phyloP scores from a whole-genome alignment of 371 early-diverging fungal species.

The Mortierella sp. region DNA sequence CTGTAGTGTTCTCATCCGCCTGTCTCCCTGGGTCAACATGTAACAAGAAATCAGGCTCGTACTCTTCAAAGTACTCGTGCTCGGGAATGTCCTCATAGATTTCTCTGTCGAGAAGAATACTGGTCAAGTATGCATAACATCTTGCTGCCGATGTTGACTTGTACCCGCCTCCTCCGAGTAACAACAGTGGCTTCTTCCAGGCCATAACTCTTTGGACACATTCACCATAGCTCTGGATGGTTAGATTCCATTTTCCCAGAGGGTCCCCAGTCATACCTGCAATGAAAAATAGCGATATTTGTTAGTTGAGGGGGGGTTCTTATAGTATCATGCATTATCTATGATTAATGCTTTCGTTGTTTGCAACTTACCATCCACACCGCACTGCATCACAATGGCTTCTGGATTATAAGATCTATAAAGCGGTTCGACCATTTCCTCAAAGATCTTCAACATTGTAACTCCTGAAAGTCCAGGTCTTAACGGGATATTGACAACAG shows the following conservation, averaged over 20 bases:
- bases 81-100: conserved; percentile 71
- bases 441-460: conserved; percentile 75
- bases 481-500: conserved; percentile 87
- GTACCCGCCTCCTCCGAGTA: conserved; percentile 89
- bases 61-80: conserved; percentile 74
- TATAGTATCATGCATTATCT: too few relatives aligned
- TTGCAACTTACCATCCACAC: conserved; percentile 77
- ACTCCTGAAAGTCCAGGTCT: conserved; percentile 77
- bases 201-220: conserved; percentile 60
- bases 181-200: conserved; percentile 60
- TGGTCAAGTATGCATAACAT: conserved; percentile 85
- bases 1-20: conserved; percentile 57
- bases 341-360: not conserved
- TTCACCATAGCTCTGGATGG: conserved; percentile 64
- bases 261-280: conserved; percentile 85
- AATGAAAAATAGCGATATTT: not conserved
- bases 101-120: conserved; percentile 55
- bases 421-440: conserved; percentile 65
- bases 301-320: not conserved
- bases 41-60: conserved; percentile 70
- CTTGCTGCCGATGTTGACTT: conserved; percentile 81
- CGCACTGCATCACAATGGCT: conserved; percentile 91
- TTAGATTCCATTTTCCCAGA: conserved; percentile 73
- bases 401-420: conserved; percentile 67
- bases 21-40: conserved; percentile 53